Conservation (phyloP, 306 rosid genomes). For the Citrullus amarus region DNA sequence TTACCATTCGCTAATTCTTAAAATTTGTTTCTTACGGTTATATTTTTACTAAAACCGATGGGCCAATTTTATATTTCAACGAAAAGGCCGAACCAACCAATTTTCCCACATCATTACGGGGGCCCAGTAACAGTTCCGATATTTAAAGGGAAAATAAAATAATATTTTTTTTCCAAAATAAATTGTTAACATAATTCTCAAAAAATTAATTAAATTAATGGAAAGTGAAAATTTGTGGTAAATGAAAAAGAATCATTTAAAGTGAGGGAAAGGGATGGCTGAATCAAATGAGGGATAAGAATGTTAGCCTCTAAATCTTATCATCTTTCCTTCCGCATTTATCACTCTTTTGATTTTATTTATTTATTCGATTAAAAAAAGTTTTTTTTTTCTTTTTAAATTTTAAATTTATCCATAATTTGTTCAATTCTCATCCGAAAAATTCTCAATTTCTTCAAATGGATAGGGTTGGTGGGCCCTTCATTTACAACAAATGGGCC, state of each 20-base stretch:
- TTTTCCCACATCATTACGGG: no score
- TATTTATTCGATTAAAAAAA: neutral
- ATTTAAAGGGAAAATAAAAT: no score
- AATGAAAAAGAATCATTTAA: neutral
- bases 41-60: no score
- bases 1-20: no score
- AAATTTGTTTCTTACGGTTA: no score
- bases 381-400: no score
- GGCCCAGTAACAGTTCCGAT: no score
- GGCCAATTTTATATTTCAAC: neutral
- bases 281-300: neutral
- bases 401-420: neutral
- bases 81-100: neutral
- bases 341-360: no score
- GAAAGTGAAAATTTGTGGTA: neutral
- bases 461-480: slow-evolving; percentile 7
- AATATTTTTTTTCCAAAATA: no score
- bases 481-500: neutral
- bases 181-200: neutral
- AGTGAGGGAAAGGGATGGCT: neutral
- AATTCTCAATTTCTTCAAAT: neutral
- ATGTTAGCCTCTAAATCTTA: neutral
- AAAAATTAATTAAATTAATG: neutral
- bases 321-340: neutral
- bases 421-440: neutral